These are phyloP conservation scores for Sarocladium oryzae DNA, from an alignment of 2,329 filamentous ascomycete species.

Conservation along the genomic window DNA sequence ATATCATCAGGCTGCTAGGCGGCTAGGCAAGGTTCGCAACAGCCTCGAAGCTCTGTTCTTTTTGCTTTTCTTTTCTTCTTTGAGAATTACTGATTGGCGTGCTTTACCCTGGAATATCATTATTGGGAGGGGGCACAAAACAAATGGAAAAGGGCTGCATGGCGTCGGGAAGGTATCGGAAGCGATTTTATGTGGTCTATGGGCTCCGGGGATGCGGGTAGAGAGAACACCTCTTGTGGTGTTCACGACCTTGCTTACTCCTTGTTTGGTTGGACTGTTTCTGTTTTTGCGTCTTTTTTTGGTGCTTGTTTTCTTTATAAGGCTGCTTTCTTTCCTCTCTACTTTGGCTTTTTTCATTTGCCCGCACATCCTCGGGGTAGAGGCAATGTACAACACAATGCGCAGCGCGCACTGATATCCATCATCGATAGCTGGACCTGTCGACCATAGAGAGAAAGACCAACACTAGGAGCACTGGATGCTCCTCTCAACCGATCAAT, in stretches of 20 bases:
- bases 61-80: slow-evolving; percentile 8
- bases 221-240: background rate
- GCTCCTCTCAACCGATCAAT: slow-evolving; percentile 3
- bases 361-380: background rate
- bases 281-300: background rate
- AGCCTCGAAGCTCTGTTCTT: slow-evolving; percentile 6
- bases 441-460: slow-evolving; percentile 7
- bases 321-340: slow-evolving; percentile 6
- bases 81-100: background rate
- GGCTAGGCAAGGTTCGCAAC: background rate
- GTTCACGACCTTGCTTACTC: background rate
- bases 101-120: background rate
- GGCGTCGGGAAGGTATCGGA: background rate
- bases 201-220: background rate
- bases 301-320: background rate
- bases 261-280: background rate
- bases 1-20: background rate
- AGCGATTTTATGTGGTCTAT: slow-evolving; percentile 2
- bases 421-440: slow-evolving; percentile 5
- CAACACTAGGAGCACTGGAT: slow-evolving; percentile 5
- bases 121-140: slow-evolving; percentile 4
- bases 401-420: slow-evolving; percentile 7
- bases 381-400: slow-evolving; percentile 4
- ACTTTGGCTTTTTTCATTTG: background rate
- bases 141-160: background rate